Evolutionary conservation across 2,329 filamentous ascomycete genomes (phyloP), one percentile per base, ranked within the genome.

Genomic region (Aspergillus latus): DNA sequence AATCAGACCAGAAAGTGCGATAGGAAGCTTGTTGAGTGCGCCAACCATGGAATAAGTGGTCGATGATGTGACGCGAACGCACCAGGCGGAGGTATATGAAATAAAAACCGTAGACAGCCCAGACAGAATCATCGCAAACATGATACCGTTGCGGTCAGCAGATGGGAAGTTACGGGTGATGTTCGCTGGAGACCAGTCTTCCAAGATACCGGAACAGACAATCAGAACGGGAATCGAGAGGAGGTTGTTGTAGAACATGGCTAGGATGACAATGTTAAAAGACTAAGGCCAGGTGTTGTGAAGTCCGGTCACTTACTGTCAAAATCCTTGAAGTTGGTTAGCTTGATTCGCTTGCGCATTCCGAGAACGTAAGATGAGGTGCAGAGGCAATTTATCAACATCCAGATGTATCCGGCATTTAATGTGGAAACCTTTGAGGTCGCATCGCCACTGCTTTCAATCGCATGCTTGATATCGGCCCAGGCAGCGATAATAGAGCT

Each of bases 71-170:
- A 96, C 90, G 64, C 94, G 92, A 62, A 99, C 95, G 72, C 94
- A 97, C 94, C 94, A 99, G 37, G 94, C 94, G n/a, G 93, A 97
- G 71, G 92, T 95, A 83, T 99, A 99, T n/a, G 93, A 97, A 76
- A 99, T 99, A 78, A 97, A 96, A 69, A 97, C 92, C 49, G 92
- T 90, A 36, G 87, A 92, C 52, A 97, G 82, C 58, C 94, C 94
- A 4, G 94, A 97, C 76, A 97, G 89, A 68, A 97, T 79, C 90
- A 97, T 97, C 69, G 92, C 90, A 58, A 89, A 78, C 64, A 96
- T 83, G 66, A 97, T 86, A 65, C 81, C 84, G 75, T 90, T 94
- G 66, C 92, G 89, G 34, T 85, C 80, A 62, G 88, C 88, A n/a
- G 79, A 66, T 2, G 94, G 94, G 80, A 99, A 99, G 82, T 97